Evolutionary conservation across 2,329 filamentous ascomycete genomes (phyloP).

Genomic region (Simplicillium aogashimaense): DNA sequence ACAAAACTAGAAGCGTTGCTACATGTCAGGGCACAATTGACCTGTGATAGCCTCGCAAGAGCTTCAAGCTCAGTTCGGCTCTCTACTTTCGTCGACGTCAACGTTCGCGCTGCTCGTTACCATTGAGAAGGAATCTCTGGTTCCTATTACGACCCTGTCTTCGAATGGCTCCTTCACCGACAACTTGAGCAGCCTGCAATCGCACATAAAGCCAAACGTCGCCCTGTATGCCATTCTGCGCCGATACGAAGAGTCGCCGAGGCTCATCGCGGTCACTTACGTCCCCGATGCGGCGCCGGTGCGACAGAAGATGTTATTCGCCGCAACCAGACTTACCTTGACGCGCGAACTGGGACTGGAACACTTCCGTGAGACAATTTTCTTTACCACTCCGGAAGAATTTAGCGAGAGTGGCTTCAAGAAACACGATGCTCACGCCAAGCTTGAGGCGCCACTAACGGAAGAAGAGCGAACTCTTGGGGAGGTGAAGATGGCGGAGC

Average conservation of each 20-base stretch:
- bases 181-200: constrained; percentile 53
- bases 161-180: constrained; percentile 47
- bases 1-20: neutral
- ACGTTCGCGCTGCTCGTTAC: constrained; percentile 63
- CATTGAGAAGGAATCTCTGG: constrained; percentile 59
- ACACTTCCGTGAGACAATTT: constrained; percentile 67
- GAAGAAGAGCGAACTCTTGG: constrained; percentile 65
- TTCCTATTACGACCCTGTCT: constrained; percentile 46
- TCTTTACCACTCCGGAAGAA: constrained; percentile 61
- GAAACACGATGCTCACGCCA: constrained; percentile 59
- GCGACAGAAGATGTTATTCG: constrained; percentile 80
- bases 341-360: constrained; percentile 69
- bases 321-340: constrained; percentile 64
- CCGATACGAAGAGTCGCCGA: constrained; percentile 46
- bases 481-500: constrained; percentile 66
- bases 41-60: constrained; percentile 57
- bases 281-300: constrained; percentile 71
- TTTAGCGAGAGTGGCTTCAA: constrained; percentile 60
- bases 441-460: constrained; percentile 60
- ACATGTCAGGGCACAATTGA: neutral
- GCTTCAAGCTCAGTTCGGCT: constrained; percentile 64
- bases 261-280: constrained; percentile 64
- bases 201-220: constrained; percentile 54
- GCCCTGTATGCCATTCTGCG: constrained; percentile 70
- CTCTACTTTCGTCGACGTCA: constrained; percentile 49